Conservation (phyloP, 1,284 basidiomycete genomes). For the Violaceomyces palustris region DNA sequence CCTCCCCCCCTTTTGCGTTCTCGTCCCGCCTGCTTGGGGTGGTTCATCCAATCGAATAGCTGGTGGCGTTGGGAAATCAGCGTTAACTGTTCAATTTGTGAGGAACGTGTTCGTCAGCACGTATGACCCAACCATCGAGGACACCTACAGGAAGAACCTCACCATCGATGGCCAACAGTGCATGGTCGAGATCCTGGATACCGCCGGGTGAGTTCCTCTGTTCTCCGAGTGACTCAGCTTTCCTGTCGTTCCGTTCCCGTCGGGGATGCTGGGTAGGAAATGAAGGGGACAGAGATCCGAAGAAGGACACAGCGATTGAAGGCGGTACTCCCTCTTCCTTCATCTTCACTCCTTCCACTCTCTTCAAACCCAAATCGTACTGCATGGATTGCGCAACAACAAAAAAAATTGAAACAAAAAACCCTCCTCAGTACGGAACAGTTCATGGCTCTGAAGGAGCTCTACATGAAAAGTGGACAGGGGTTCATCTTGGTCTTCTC, state of each 20-base stretch:
- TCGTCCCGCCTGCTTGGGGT: not conserved
- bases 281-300: too few species aligned
- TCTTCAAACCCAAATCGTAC: not conserved
- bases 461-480: conserved; percentile 44
- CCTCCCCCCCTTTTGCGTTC: not conserved
- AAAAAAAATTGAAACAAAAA: too few species aligned
- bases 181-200: conserved; percentile 45
- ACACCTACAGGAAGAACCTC: conserved; percentile 42
- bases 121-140: conserved; percentile 49
- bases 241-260: too few species aligned
- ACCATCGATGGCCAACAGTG: conserved; percentile 41
- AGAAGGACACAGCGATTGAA: too few species aligned
- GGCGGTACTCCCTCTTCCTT: too few species aligned
- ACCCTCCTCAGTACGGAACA: conserved; percentile 29
- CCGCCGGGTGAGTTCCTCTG: conserved; percentile 40
- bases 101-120: conserved; percentile 42
- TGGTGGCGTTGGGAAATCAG: conserved; percentile 47
- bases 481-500: conserved; percentile 47
- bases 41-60: conserved; percentile 5
- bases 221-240: too few species aligned
- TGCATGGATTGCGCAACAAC: too few species aligned
- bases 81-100: conserved; percentile 44
- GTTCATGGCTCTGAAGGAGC: conserved; percentile 46
- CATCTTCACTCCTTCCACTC: too few species aligned
- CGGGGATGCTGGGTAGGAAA: too few species aligned